Conservation (phyloP, 192 early-diverging fungal species). For the Podila clonocystis region DNA sequence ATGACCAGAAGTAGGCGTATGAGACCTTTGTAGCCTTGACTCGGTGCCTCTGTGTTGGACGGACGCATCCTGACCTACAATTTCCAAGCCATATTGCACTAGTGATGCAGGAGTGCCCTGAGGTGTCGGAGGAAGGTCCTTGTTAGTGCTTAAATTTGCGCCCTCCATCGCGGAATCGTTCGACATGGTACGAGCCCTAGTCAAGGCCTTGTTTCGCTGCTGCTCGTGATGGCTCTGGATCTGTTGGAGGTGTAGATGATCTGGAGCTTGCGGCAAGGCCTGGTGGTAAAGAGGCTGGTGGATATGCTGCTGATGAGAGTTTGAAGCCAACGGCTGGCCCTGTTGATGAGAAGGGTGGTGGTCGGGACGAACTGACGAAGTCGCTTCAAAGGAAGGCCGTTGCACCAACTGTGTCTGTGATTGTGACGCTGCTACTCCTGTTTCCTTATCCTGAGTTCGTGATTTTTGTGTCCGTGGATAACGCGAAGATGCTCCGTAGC, state of each 20-base stretch:
- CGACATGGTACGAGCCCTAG: constrained; percentile 13
- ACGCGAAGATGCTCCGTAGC: constrained; percentile 5
- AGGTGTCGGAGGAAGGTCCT: constrained; percentile 35
- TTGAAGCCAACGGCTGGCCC: not conserved
- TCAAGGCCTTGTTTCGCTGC: not conserved
- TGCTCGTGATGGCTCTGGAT: constrained; percentile 8
- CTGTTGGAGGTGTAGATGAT: not conserved
- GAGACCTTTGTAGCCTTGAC: not conserved
- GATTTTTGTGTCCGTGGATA: constrained; percentile 19
- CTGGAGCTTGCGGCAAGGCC: not conserved
- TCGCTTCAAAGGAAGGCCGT: not conserved
- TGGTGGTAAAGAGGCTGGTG: constrained; percentile 12
- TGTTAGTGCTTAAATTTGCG: constrained; percentile 5
- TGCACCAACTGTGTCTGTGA: not conserved
- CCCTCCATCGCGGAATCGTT: not conserved
- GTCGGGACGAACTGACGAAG: not conserved
- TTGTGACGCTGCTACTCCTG: constrained; percentile 6
- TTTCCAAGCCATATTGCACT: not conserved
- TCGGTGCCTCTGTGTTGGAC: not conserved
- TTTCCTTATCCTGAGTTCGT: constrained; percentile 6
- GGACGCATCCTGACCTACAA: not conserved
- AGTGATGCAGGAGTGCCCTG: not conserved
- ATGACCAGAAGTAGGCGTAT: not conserved
- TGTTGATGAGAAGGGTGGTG: not conserved
- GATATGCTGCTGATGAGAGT: not conserved